Evolutionary conservation across 768 basidiomycete genomes (phyloP).

Genomic region (Tubosaeta sp.): DNA sequence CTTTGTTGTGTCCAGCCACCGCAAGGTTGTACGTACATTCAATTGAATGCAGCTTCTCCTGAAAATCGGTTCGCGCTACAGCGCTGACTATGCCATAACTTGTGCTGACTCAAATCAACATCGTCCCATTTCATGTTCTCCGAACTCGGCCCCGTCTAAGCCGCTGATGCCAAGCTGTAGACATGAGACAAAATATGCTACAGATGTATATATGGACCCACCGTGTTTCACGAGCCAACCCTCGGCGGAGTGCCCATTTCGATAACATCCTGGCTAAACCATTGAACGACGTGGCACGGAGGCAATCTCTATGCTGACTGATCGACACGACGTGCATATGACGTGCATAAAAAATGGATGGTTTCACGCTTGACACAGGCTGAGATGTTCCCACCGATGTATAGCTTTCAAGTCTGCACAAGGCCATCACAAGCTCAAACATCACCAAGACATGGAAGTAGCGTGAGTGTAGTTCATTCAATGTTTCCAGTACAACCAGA

Average conservation of each 20-base stretch:
- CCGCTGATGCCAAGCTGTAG: neutral
- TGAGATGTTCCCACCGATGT: neutral
- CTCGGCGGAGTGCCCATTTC: too few relatives aligned
- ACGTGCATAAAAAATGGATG: neutral
- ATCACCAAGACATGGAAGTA: conserved; percentile 35
- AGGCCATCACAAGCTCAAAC: neutral
- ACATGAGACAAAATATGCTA: neutral
- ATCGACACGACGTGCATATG: neutral
- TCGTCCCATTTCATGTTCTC: neutral
- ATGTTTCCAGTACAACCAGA: conserved; percentile 2
- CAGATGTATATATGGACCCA: neutral
- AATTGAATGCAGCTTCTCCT: neutral
- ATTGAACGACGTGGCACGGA: too few relatives aligned
- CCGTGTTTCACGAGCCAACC: neutral
- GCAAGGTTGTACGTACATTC: conserved; percentile 10
- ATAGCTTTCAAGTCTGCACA: too few relatives aligned
- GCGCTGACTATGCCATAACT: neutral
- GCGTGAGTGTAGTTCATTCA: conserved; percentile 33
- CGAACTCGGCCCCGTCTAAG: neutral
- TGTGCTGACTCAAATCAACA: neutral
- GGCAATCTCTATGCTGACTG: neutral
- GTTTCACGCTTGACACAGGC: too few relatives aligned
- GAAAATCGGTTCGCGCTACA: neutral
- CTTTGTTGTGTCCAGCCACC: conserved; percentile 12
- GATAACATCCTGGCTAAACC: too few relatives aligned